Evolutionary conservation across 345 rosid species (phyloP).

Genomic region (Syzygium aqueum): DNA sequence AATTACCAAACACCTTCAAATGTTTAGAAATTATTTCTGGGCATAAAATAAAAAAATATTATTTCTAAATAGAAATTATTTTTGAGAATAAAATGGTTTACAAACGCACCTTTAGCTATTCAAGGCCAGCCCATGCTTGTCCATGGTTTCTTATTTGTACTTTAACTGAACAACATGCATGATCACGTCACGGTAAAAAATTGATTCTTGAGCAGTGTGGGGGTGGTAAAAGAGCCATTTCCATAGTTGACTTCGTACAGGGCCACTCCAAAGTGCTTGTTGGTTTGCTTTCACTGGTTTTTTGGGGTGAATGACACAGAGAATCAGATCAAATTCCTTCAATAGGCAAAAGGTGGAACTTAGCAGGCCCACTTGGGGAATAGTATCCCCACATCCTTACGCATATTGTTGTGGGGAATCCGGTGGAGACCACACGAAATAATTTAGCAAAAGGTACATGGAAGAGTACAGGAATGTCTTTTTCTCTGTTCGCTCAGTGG

Average conservation of each 20-base stretch:
- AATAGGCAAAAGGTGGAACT: neutral
- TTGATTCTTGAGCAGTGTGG: neutral
- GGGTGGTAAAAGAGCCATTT: neutral
- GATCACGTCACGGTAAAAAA: neutral
- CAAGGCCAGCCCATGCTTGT: neutral
- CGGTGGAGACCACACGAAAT: conserved; percentile 15
- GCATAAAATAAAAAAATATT: too few species aligned
- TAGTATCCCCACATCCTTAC: neutral
- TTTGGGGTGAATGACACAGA: conserved; percentile 3
- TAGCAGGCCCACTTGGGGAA: neutral
- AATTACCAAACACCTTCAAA: too few species aligned
- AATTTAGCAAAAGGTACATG: conserved; percentile 5
- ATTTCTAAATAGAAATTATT: too few species aligned
- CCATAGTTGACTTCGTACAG: neutral
- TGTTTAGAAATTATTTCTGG: too few species aligned
- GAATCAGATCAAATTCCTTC: neutral
- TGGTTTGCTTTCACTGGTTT: neutral
- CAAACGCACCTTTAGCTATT: neutral
- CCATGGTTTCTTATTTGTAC: neutral
- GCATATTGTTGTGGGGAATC: conserved; percentile 17
- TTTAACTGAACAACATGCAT: neutral
- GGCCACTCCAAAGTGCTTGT: neutral
- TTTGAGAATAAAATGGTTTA: too few species aligned
- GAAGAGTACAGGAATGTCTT: conserved; percentile 6
- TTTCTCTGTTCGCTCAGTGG: neutral